These are phyloP conservation scores for Stereocaulon alpinum DNA, from an alignment of 495 filamentous ascomycete species.

Conservation along the genomic window DNA sequence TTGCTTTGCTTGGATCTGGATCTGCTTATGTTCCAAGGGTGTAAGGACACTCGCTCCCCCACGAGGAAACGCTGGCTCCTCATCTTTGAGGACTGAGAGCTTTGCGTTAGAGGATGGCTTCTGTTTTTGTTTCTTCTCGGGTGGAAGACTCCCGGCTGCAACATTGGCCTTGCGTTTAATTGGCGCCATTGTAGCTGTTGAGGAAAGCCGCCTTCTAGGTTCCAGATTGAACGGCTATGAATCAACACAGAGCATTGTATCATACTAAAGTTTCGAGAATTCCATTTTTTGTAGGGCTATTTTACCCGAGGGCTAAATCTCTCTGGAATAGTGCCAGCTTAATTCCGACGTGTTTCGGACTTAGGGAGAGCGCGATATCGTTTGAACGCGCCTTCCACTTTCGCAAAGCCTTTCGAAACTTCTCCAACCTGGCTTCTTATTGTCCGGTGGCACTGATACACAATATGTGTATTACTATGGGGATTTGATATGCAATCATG, in stretches of 20 bases:
- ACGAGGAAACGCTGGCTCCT: constrained; percentile 83
- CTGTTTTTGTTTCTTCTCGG: constrained; percentile 31
- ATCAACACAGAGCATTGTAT: neutral
- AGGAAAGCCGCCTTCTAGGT: neutral
- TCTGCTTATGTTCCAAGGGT: constrained; percentile 90
- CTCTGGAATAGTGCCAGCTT: neutral
- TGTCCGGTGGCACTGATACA: neutral
- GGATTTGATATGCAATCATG: neutral
- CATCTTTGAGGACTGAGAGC: constrained; percentile 52
- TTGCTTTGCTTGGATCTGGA: constrained; percentile 81
- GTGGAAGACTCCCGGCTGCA: constrained; percentile 30
- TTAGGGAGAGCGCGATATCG: neutral
- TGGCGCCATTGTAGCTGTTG: constrained; percentile 35
- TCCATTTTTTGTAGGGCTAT: constrained; percentile 1
- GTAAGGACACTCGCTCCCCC: constrained; percentile 86
- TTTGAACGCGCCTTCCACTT: constrained; percentile 2
- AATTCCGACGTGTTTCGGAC: constrained; percentile 7
- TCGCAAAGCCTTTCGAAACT: neutral
- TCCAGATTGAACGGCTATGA: neutral
- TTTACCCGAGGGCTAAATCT: constrained; percentile 4
- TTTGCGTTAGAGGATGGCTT: constrained; percentile 24
- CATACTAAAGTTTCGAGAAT: neutral
- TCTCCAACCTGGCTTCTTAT: neutral
- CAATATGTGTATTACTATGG: neutral
- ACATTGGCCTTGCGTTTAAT: constrained; percentile 43